These are phyloP conservation scores for Eucalyptus victrix DNA, from an alignment of 345 rosid species.

Conservation along the genomic window DNA sequence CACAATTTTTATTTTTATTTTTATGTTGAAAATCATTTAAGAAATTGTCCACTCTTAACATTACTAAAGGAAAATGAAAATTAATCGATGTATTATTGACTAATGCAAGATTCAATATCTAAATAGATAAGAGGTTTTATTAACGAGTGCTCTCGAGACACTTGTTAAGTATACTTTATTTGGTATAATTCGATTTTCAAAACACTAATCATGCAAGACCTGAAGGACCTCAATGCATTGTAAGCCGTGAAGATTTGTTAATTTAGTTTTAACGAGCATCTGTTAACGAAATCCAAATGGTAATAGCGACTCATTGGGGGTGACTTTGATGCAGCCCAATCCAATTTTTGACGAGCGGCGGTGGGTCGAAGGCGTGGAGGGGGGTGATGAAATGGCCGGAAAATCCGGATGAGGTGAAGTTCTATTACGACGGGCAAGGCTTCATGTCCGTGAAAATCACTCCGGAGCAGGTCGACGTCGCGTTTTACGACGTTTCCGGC, in stretches of 20 bases:
- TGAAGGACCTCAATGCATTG: background rate
- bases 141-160: background rate
- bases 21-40: background rate
- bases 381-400: conserved; percentile 28
- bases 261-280: background rate
- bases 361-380: conserved; percentile 80
- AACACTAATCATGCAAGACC: background rate
- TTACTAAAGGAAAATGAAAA: background rate
- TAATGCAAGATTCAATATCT: background rate
- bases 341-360: conserved; percentile 60
- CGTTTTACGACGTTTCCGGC: conserved; percentile 43
- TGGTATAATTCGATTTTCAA: background rate
- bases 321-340: conserved; percentile 10
- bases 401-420: conserved; percentile 33
- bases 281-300: background rate
- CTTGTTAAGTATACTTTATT: background rate
- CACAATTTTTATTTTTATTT: background rate
- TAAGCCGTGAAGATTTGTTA: background rate
- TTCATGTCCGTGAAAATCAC: conserved; percentile 49
- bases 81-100: background rate
- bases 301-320: background rate
- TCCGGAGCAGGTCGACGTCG: conserved; percentile 4
- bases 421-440: conserved; percentile 70
- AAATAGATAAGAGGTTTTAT: fast-evolving
- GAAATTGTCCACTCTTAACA: background rate